These are phyloP conservation scores for Acorus gramineus DNA, from an alignment of 106 monocot genomes.

Conservation along the genomic window DNA sequence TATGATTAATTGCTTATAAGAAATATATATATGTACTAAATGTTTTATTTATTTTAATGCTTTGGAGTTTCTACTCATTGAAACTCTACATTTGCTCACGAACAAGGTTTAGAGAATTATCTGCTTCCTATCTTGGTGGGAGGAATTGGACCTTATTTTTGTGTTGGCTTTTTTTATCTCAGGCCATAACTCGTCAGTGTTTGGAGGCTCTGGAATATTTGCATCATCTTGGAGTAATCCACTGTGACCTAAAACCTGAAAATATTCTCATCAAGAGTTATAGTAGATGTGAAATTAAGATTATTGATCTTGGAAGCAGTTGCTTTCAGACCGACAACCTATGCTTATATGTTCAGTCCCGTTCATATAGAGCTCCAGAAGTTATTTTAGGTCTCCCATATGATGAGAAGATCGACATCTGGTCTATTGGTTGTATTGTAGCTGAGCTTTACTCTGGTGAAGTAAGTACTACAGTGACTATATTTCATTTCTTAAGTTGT, in stretches of 20 bases:
- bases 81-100: too few relatives aligned
- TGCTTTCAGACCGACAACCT: constrained; percentile 83
- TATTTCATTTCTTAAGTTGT: too few relatives aligned
- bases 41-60: too few relatives aligned
- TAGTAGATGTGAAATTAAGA: constrained; percentile 81
- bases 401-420: constrained; percentile 85
- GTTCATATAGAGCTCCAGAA: constrained; percentile 96
- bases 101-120: too few relatives aligned
- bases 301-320: constrained; percentile 97
- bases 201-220: constrained; percentile 82
- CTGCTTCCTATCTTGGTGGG: too few relatives aligned
- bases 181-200: constrained; percentile 78
- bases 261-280: constrained; percentile 97
- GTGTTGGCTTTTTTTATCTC: constrained; percentile 7
- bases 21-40: too few relatives aligned
- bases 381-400: constrained; percentile 78
- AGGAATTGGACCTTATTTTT: not conserved
- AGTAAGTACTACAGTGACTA: constrained; percentile 29
- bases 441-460: constrained; percentile 91
- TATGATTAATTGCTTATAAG: too few relatives aligned
- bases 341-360: constrained; percentile 77
- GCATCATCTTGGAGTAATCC: constrained; percentile 70
- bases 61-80: too few relatives aligned
- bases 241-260: constrained; percentile 93
- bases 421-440: constrained; percentile 93